Conservation (phyloP, 495 filamentous ascomycete species). For the Neurospora sp. region DNA sequence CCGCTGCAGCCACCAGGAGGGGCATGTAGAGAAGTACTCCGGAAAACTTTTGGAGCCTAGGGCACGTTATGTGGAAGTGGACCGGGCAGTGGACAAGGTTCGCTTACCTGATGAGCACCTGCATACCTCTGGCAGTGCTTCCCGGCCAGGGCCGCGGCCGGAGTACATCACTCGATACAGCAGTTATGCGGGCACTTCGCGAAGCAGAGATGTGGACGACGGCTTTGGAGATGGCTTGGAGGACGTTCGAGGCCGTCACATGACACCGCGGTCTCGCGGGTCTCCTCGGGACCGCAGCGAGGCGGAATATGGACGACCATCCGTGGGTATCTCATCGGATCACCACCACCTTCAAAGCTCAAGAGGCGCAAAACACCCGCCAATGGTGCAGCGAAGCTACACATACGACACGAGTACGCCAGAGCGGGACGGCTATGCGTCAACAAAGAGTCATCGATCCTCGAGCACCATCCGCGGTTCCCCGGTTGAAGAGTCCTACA, state of each 20-base stretch:
- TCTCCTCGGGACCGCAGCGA: constrained; percentile 27
- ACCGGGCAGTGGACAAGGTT: constrained; percentile 18
- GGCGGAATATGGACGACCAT: constrained; percentile 20
- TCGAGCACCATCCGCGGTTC: constrained; percentile 21
- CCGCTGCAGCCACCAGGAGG: constrained; percentile 29
- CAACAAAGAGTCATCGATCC: constrained; percentile 27
- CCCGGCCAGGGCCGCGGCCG: constrained; percentile 17
- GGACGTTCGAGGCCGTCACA: constrained; percentile 25
- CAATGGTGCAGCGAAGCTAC: constrained; percentile 21
- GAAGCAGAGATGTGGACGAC: constrained; percentile 34
- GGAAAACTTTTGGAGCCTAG: constrained; percentile 12
- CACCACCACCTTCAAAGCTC: constrained; percentile 6
- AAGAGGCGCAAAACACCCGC: constrained; percentile 15
- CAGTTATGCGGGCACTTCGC: constrained; percentile 16
- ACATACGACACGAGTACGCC: constrained; percentile 17
- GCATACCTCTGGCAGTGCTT: constrained; percentile 2
- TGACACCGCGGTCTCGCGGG: constrained; percentile 19
- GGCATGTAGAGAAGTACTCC: constrained; percentile 4
- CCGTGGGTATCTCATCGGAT: constrained; percentile 6
- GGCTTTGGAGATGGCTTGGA: constrained; percentile 21
- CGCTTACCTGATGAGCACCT: constrained; percentile 25
- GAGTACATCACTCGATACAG: constrained; percentile 31
- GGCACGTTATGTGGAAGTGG: constrained; percentile 26
- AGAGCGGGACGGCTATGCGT: constrained; percentile 29
- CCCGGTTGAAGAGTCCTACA: constrained; percentile 13